These are phyloP conservation scores for Karstenula rhodostoma DNA, from an alignment of 2,329 filamentous ascomycete species.

Conservation along the genomic window DNA sequence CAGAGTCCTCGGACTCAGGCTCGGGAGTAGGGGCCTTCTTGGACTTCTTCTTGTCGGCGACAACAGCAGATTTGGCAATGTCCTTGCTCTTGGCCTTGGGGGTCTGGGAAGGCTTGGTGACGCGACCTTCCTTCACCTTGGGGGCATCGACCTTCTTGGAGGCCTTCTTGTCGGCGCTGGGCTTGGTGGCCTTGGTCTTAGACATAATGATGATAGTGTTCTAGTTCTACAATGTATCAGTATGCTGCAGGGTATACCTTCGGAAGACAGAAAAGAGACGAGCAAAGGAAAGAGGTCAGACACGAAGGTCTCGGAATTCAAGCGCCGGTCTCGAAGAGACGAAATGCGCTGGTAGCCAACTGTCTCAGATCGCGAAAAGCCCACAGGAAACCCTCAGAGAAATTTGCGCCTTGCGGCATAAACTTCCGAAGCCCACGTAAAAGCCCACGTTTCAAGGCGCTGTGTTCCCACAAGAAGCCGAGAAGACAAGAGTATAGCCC, in stretches of 20 bases:
- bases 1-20: constrained; percentile 46
- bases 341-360: constrained; percentile 41
- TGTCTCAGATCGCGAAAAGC: constrained; percentile 53
- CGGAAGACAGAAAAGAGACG: constrained; percentile 19
- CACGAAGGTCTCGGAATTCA: constrained; percentile 34
- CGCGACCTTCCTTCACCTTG: constrained; percentile 69
- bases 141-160: constrained; percentile 65
- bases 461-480: constrained; percentile 63
- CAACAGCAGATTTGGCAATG: constrained; percentile 62
- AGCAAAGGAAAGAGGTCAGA: constrained; percentile 29
- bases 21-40: constrained; percentile 59
- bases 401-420: constrained; percentile 42
- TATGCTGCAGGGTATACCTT: constrained; percentile 27
- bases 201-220: constrained; percentile 41
- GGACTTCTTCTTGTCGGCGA: constrained; percentile 56
- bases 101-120: constrained; percentile 72
- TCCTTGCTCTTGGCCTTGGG: constrained; percentile 74
- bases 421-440: constrained; percentile 55
- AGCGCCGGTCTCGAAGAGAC: constrained; percentile 28
- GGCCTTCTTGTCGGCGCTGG: constrained; percentile 60
- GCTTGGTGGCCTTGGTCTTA: constrained; percentile 48
- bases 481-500: constrained; percentile 54
- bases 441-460: constrained; percentile 58
- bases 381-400: constrained; percentile 53
- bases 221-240: constrained; percentile 44